These are phyloP conservation scores for Lipomyces kockii DNA, from an alignment of 805 yeast genomes.

Conservation along the genomic window DNA sequence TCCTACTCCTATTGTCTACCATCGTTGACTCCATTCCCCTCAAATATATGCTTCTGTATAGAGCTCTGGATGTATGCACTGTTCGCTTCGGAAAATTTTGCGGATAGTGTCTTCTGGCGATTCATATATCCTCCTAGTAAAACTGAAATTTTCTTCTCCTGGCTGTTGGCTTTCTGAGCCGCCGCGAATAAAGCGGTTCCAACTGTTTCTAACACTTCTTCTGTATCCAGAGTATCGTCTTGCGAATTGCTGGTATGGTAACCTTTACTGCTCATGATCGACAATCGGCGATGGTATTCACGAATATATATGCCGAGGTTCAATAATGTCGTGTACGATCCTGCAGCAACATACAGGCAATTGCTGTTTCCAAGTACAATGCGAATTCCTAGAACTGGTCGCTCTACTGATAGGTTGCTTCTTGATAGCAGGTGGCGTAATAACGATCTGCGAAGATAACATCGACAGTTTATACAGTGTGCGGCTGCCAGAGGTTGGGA, in stretches of 20 bases:
- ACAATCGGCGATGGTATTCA: neutral
- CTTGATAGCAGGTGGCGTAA: too few species aligned
- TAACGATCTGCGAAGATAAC: too few species aligned
- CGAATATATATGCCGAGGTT: neutral
- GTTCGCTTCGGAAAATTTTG: slow-evolving; percentile 33
- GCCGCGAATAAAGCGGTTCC: slow-evolving; percentile 26
- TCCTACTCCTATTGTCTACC: neutral
- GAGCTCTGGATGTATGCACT: slow-evolving; percentile 27
- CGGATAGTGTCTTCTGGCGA: slow-evolving; percentile 39
- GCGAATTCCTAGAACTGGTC: too few species aligned
- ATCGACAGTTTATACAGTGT: too few species aligned
- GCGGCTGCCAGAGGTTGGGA: too few species aligned
- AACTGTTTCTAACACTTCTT: slow-evolving; percentile 32
- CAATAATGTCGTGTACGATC: neutral
- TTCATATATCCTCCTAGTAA: slow-evolving; percentile 47
- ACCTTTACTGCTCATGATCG: neutral
- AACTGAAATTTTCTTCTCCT: slow-evolving; percentile 43
- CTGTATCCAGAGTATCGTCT: slow-evolving; percentile 9
- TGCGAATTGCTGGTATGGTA: neutral
- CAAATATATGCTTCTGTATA: slow-evolving; percentile 25
- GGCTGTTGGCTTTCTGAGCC: slow-evolving; percentile 41
- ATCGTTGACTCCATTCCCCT: neutral
- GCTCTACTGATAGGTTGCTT: too few species aligned
- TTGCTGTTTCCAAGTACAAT: too few species aligned
- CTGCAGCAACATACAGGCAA: too few species aligned